Base-by-base conservation (phyloP, 2,329 filamentous ascomycete species). In the Hymenoscyphus fructigenus region DNA sequence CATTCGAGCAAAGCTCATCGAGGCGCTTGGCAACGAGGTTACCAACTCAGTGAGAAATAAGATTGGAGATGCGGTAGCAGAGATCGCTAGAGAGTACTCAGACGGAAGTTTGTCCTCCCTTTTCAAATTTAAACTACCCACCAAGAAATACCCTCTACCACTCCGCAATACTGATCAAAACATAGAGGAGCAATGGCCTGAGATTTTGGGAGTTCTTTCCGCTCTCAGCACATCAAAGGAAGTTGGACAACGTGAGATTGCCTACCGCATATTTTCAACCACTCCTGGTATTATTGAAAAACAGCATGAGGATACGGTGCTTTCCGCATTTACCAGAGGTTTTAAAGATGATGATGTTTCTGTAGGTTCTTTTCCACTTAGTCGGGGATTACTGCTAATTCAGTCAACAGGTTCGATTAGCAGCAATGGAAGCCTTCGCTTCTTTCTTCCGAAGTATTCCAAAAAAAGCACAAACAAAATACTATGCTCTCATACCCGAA, bases 221-320 rank as follows among this genome's bases (percentile, higher is more conserved):
- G 89, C 92, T 73, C 88, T 96, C 47, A 98, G 94, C 78, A 93
- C 96, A 78, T 93, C 92, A 26, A 82, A 85, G 61, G 91, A 97
- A 67, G 80, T 91, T 34, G 90, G 90, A 69, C 91, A 96, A 80
- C 89, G 95, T 68, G 95, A 98, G 80, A 92, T 90, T 58, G 92
- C 95, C 20, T 99, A 95, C 81, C 88, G 95, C 68, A 95, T 99
- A 74, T 97, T 99, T 77, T 90, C 93, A 56, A 94, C 93, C 1
- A 98, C 94, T 0, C 95, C 95, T 4, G 91, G 91, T 36, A 94
- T 99, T 73, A 98, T 99, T 73, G 93, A 97, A 80, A 94, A 90
- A 78, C 92, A 97, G 76, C 94, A 98, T 73, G 92, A 97, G 77
- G 91, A 93, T 68, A 88, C 91, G n/a, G 93, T 99, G 38, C 82